Evolutionary conservation across 2,329 filamentous ascomycete genomes (phyloP).

Genomic region (Claviceps capensis): DNA sequence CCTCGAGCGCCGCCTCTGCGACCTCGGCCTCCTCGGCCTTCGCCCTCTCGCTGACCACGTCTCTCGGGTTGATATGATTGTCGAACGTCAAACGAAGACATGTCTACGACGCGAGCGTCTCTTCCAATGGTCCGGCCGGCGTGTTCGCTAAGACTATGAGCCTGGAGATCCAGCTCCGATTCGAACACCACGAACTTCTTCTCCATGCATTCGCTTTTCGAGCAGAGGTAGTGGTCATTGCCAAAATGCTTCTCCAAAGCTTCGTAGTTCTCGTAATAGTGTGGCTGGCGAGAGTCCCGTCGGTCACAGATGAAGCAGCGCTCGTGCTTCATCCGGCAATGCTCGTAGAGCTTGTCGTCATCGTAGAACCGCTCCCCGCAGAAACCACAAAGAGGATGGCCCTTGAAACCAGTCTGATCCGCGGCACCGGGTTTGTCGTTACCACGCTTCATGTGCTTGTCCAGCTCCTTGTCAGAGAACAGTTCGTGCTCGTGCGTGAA

Average conservation of each 20-base stretch:
- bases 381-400: constrained; percentile 88
- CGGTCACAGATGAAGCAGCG: constrained; percentile 89
- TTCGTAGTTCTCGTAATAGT: constrained; percentile 86
- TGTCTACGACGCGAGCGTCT: constrained; percentile 74
- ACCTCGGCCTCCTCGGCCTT: constrained; percentile 27
- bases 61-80: constrained; percentile 53
- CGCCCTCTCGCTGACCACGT: constrained; percentile 19
- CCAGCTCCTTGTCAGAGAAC: constrained; percentile 67
- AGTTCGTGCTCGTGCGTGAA: constrained; percentile 97
- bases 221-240: constrained; percentile 74
- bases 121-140: constrained; percentile 73
- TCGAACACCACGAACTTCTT: constrained; percentile 98
- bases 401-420: constrained; percentile 91
- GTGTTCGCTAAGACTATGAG: constrained; percentile 77
- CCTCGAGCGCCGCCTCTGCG: constrained; percentile 42
- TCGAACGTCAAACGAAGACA: constrained; percentile 73
- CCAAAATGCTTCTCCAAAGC: constrained; percentile 76
- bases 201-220: constrained; percentile 76
- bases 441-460: constrained; percentile 77
- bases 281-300: constrained; percentile 52
- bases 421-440: constrained; percentile 81
- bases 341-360: constrained; percentile 84
- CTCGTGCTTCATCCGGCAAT: constrained; percentile 90
- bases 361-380: constrained; percentile 89
- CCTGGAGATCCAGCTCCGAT: constrained; percentile 87